Evolutionary conservation across 2,329 filamentous ascomycete species (phyloP).

Genomic region (Diaporthe destruens): DNA sequence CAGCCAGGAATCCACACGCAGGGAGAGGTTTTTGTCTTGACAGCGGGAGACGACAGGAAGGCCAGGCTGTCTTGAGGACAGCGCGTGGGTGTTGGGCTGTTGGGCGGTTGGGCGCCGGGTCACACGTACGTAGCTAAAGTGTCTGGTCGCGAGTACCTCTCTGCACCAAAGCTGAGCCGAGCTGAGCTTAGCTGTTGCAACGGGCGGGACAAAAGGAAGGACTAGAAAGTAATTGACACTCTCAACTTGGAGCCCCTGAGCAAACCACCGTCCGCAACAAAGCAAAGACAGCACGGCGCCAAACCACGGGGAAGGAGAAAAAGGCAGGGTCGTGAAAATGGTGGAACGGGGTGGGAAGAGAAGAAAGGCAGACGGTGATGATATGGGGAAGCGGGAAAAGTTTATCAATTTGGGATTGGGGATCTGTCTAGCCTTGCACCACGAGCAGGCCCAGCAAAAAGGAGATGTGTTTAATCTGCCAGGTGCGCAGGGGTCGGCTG

Average conservation of each 20-base stretch:
- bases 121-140: conserved; percentile 9
- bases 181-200: conserved; percentile 17
- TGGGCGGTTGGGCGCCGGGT: not conserved
- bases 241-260: conserved; percentile 27
- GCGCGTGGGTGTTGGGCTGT: not conserved
- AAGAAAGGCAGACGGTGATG: conserved; percentile 25
- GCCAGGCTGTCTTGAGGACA: not conserved
- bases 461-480: conserved; percentile 35
- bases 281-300: conserved; percentile 34
- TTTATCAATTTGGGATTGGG: conserved; percentile 46
- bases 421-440: conserved; percentile 32
- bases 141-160: conserved; percentile 1
- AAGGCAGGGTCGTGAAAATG: conserved; percentile 36
- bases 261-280: conserved; percentile 36
- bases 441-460: conserved; percentile 25
- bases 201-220: conserved; percentile 41
- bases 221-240: conserved; percentile 39
- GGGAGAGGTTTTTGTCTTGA: not conserved
- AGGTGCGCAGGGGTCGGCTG: conserved; percentile 14
- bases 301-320: conserved; percentile 41
- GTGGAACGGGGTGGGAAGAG: conserved; percentile 11
- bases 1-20: not conserved
- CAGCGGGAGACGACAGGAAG: not conserved
- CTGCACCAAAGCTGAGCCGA: conserved; percentile 6
- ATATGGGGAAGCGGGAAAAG: conserved; percentile 42